Conservation (phyloP, 176 grass and related monocot genomes). For the Tillandsia leiboldiana region DNA sequence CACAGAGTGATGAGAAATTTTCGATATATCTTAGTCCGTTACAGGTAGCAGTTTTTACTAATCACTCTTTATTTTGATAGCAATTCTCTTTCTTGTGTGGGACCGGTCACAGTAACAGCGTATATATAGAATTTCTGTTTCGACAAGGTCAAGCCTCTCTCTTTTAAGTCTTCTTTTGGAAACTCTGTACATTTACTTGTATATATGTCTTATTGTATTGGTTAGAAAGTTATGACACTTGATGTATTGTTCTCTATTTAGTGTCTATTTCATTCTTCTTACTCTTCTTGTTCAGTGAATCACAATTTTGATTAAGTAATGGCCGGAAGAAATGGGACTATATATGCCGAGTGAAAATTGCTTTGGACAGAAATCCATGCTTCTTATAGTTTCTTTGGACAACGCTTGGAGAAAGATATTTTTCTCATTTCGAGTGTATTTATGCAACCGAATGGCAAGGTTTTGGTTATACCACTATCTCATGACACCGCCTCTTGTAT, state of each 20-base stretch:
- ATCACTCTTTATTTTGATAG: neutral
- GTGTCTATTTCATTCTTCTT: no score
- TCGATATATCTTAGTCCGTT: slow-evolving; percentile 7
- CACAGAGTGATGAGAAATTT: neutral
- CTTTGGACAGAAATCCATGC: no score
- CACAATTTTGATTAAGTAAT: no score
- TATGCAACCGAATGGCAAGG: neutral
- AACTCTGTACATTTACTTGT: no score
- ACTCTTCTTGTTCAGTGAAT: no score
- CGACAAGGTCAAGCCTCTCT: no score
- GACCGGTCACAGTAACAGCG: neutral
- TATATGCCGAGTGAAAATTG: no score
- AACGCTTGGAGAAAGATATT: neutral
- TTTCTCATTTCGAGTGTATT: neutral
- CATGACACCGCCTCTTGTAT: neutral
- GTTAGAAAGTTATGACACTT: no score
- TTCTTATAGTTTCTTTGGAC: neutral
- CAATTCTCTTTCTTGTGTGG: neutral
- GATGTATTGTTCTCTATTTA: no score
- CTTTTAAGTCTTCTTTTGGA: no score
- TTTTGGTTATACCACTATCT: neutral
- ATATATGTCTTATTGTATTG: no score
- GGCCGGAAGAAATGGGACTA: no score
- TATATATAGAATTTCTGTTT: neutral
- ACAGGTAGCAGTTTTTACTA: neutral